phyloP scores from a whole-genome alignment of 2,329 filamentous ascomycete species.

The Pseudogymnoascus sp. region DNA sequence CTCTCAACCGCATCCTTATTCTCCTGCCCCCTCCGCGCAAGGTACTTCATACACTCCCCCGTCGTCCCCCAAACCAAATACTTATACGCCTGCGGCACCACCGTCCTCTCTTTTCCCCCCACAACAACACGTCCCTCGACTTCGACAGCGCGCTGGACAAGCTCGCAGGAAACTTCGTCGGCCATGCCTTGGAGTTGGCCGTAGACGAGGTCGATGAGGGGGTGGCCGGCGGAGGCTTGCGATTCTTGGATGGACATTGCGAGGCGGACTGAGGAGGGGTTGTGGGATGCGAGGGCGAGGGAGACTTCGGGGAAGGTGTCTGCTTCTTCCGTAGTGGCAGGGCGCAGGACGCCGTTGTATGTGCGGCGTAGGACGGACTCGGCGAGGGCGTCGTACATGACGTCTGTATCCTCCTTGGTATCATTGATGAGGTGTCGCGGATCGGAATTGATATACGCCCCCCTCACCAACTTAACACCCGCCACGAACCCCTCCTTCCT shows the following conservation, averaged over 20 bases:
- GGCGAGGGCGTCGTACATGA: slow-evolving; percentile 64
- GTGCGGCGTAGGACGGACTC: slow-evolving; percentile 56
- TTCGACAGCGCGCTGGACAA: slow-evolving; percentile 27
- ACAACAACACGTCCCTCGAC: slow-evolving; percentile 17
- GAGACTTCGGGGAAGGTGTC: slow-evolving; percentile 47
- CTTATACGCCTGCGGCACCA: slow-evolving; percentile 52
- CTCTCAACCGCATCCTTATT: slow-evolving; percentile 63
- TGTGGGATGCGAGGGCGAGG: slow-evolving; percentile 76
- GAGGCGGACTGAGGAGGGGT: slow-evolving; percentile 59
- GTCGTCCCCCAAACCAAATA: slow-evolving; percentile 64
- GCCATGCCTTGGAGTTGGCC: slow-evolving; percentile 93
- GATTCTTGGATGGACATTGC: slow-evolving; percentile 45
- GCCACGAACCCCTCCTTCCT: slow-evolving; percentile 54
- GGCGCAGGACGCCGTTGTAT: slow-evolving; percentile 48
- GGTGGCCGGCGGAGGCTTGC: slow-evolving; percentile 29
- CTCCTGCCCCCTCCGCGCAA: slow-evolving; percentile 61
- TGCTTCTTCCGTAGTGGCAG: slow-evolving; percentile 32
- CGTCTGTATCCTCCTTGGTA: slow-evolving; percentile 63
- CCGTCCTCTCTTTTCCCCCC: slow-evolving; percentile 25
- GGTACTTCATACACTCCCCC: slow-evolving; percentile 72
- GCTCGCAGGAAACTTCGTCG: slow-evolving; percentile 73
- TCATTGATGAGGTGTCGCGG: slow-evolving; percentile 63
- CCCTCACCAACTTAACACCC: slow-evolving; percentile 68
- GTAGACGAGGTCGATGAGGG: slow-evolving; percentile 45
- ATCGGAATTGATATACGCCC: slow-evolving; percentile 65